Conservation (phyloP, 345 rosid species). For the Rhodamnia rubescens region DNA sequence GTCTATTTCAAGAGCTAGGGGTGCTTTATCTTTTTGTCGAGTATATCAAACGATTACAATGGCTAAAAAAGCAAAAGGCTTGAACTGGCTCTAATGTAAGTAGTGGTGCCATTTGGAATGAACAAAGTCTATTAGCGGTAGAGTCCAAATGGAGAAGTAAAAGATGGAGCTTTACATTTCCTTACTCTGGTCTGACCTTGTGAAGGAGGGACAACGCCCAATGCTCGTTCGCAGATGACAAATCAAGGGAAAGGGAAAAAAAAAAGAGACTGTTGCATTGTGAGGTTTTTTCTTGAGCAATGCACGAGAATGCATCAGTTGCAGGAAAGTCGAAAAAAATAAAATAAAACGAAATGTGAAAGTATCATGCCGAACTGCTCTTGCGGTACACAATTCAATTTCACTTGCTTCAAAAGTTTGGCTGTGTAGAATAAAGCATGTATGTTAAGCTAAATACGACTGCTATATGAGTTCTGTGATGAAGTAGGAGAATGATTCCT, state of each 20-base stretch:
- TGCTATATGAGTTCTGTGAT: not conserved
- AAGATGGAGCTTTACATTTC: not conserved
- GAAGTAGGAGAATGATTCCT: not conserved
- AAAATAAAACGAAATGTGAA: not conserved
- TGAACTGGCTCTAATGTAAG: not conserved
- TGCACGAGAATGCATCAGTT: not conserved
- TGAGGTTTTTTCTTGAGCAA: not conserved
- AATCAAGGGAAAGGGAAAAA: not conserved
- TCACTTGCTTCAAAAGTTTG: not conserved
- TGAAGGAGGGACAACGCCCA: not conserved
- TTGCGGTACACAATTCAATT: not conserved
- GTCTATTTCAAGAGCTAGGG: not conserved
- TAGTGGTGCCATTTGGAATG: not conserved
- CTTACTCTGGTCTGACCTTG: not conserved
- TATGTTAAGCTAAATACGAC: not conserved
- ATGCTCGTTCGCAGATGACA: not conserved
- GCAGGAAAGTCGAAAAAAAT: not conserved
- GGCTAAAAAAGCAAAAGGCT: not conserved
- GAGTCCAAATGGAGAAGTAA: not conserved
- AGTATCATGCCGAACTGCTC: not conserved
- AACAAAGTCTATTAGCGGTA: not conserved
- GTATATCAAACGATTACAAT: not conserved
- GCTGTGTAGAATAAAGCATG: not conserved
- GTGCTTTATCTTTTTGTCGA: not conserved
- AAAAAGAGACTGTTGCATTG: not conserved